Evolutionary conservation across 352 stramenopile genomes (phyloP).

Genomic region (Pythium phragmitis): DNA sequence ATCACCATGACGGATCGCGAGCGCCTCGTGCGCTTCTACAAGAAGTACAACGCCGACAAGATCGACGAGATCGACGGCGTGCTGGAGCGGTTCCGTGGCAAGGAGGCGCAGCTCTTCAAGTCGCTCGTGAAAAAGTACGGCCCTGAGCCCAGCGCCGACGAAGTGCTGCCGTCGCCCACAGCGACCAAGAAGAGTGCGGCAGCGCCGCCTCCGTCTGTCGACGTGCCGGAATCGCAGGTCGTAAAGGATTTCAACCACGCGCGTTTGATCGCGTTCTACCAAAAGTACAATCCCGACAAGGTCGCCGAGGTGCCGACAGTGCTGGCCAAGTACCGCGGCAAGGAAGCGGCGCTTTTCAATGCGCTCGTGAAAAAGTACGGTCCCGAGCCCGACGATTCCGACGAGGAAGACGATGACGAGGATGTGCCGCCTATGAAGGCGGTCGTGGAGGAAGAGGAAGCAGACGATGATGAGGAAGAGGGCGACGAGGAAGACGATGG

Average conservation of each 20-base stretch:
- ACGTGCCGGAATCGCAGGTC: slow-evolving; percentile 29
- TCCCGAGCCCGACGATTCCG: slow-evolving; percentile 71
- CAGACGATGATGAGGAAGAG: slow-evolving; percentile 37
- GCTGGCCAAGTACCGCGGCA: slow-evolving; percentile 80
- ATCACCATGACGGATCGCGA: slow-evolving; percentile 55
- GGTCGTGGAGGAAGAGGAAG: slow-evolving; percentile 14
- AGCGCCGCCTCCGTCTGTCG: neutral
- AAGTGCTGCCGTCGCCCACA: slow-evolving; percentile 33
- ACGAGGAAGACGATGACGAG: slow-evolving; percentile 65
- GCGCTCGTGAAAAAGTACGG: slow-evolving; percentile 86
- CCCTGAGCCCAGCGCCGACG: slow-evolving; percentile 56
- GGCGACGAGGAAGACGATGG: slow-evolving; percentile 47
- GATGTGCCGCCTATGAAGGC: slow-evolving; percentile 36
- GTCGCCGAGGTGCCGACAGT: slow-evolving; percentile 58
- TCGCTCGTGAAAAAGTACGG: slow-evolving; percentile 85
- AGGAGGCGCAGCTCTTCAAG: slow-evolving; percentile 69
- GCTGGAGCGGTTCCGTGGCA: slow-evolving; percentile 78
- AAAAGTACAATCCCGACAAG: slow-evolving; percentile 84
- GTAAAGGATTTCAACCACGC: slow-evolving; percentile 58
- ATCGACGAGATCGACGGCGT: slow-evolving; percentile 80
- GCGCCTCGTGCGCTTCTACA: slow-evolving; percentile 80
- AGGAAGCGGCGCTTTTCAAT: slow-evolving; percentile 78
- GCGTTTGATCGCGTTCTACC: slow-evolving; percentile 74
- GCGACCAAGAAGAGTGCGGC: slow-evolving; percentile 22
- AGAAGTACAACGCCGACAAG: slow-evolving; percentile 85